These are phyloP conservation scores for Neostapfia colusana DNA, from an alignment of 176 grass and related monocot genomes.

Conservation along the genomic window DNA sequence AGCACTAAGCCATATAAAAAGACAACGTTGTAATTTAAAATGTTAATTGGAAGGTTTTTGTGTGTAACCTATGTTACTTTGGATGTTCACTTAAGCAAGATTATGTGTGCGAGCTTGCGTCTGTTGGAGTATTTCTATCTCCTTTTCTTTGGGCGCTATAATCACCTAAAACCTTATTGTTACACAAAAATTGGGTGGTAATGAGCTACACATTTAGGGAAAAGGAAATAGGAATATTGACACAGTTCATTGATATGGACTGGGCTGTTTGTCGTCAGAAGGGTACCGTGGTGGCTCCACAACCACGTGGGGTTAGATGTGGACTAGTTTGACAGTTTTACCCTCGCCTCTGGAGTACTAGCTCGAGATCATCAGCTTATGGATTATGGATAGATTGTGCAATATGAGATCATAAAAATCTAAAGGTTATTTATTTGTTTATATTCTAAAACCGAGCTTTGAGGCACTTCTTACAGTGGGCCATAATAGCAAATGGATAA, in stretches of 20 bases:
- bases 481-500: no score
- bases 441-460: no score
- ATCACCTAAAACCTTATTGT: not conserved
- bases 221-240: not conserved
- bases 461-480: no score
- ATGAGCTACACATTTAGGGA: not conserved
- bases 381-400: no score
- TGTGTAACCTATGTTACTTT: no score
- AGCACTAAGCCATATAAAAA: no score
- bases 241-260: constrained; percentile 8
- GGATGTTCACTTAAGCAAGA: no score
- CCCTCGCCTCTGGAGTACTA: not conserved
- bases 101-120: not conserved
- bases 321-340: constrained; percentile 1
- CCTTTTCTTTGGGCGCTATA: not conserved
- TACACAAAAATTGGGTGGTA: constrained; percentile 11
- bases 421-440: no score
- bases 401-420: no score
- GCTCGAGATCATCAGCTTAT: no score
- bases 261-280: not conserved
- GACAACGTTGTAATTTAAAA: no score
- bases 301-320: constrained; percentile 12
- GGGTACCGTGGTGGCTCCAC: constrained; percentile 15
- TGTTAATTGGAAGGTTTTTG: no score
- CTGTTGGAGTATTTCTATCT: not conserved